Base-by-base conservation (phyloP, 768 basidiomycete species). In the Tricholoma bakamatsutake region DNA sequence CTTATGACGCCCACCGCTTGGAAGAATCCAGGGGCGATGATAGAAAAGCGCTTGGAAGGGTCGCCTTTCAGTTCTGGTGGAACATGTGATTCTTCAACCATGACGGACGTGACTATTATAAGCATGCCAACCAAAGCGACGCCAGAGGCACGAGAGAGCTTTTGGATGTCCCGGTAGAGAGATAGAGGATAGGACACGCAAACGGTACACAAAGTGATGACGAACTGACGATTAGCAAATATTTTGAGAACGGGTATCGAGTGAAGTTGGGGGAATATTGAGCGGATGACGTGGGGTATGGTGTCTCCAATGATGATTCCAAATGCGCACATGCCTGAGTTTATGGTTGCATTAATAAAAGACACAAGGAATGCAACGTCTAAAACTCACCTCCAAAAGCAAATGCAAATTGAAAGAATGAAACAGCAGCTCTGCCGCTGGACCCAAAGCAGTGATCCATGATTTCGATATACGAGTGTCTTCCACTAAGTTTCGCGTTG, bases 281-380 rank as follows among this genome's bases (percentile, higher is more conserved):
- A 90, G 55, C 86, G 87, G 62, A 98, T 83, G 68, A 98, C 95
- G 65, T 93, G 90, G 1, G 97, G 94, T 64, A 98, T 88, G 8
- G 96, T 96, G 72, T 99, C 97, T 59, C 97, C 94, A 53, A 97
- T 93, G 62, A 98, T 98, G 63, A 98, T 96, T 28, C 93, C 92
- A 68, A 98, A 98, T 0, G 96, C 96, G 61, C 93, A 96, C 94
- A 98, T 98, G 42, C 96, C 91, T 90, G 57, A 21, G 46, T 15
- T 21, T 39, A 63, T 55, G 49, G 15, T 17, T 31, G 4, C 39
- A 12, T 21, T 30, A 45, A 37, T 50, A 24, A n/a, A 59, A 56
- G 46, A 18, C 17, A 24, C 5, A 34, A 31, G 49, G 27, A 27
- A 42, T 12, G 17, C 28, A 50, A 30, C 27, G 17, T 24, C 30